These are phyloP conservation scores for Aspergillus nanangensis DNA, from an alignment of 495 filamentous ascomycete genomes.

Conservation along the genomic window DNA sequence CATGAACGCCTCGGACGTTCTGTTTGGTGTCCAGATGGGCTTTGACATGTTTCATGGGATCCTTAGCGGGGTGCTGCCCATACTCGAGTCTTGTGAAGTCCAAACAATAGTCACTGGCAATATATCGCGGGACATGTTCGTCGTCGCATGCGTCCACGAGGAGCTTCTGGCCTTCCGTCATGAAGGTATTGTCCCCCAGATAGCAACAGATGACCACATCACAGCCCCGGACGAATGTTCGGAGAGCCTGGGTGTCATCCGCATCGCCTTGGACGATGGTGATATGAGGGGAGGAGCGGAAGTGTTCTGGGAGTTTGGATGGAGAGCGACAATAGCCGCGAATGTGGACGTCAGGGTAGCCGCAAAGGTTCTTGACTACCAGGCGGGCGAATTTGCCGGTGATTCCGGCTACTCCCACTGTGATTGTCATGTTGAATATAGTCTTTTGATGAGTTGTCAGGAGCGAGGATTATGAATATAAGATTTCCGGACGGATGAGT, in stretches of 20 bases:
- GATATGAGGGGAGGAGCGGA: slow-evolving; percentile 12
- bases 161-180: slow-evolving; percentile 34
- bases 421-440: neutral
- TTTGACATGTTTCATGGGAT: slow-evolving; percentile 34
- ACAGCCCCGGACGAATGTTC: slow-evolving; percentile 9
- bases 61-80: slow-evolving; percentile 31
- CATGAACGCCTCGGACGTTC: slow-evolving; percentile 28
- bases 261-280: slow-evolving; percentile 14
- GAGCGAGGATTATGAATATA: too few relatives aligned
- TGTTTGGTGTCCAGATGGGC: slow-evolving; percentile 33
- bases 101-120: slow-evolving; percentile 34
- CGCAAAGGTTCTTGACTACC: slow-evolving; percentile 15
- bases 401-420: slow-evolving; percentile 24
- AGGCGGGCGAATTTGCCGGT: slow-evolving; percentile 27
- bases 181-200: slow-evolving; percentile 29
- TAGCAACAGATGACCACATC: slow-evolving; percentile 33
- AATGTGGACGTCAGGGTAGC: slow-evolving; percentile 17
- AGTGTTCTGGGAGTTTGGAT: slow-evolving; percentile 16
- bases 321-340: slow-evolving; percentile 25
- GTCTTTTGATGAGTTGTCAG: too few relatives aligned
- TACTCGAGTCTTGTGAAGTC: slow-evolving; percentile 30
- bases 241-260: slow-evolving; percentile 15
- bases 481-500: too few relatives aligned
- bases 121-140: slow-evolving; percentile 30
- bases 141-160: slow-evolving; percentile 36